Conservation (phyloP, 495 filamentous ascomycete species). For the Aspergillus indologenus region DNA sequence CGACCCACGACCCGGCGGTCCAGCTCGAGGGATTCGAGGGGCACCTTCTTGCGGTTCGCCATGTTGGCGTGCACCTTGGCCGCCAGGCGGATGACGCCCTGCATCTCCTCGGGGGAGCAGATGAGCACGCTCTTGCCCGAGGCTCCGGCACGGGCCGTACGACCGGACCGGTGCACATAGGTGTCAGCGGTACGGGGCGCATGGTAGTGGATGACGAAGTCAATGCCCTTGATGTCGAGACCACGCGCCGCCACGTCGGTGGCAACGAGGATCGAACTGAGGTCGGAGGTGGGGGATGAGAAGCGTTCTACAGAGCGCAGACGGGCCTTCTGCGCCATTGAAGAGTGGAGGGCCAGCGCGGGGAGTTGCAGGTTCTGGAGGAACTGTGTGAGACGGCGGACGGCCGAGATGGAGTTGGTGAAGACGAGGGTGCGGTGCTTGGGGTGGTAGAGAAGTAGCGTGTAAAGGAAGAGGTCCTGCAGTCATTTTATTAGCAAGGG, state of each 20-base stretch:
- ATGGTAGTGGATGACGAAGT: conserved; percentile 91
- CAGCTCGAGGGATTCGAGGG: conserved; percentile 74
- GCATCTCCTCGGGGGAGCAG: conserved; percentile 87
- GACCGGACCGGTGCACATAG: conserved; percentile 94
- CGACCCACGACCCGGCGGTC: conserved; percentile 75
- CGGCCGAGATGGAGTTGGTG: conserved; percentile 91
- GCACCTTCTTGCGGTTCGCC: conserved; percentile 53
- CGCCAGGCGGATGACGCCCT: conserved; percentile 75
- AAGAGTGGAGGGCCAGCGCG: conserved; percentile 78
- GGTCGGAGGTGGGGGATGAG: conserved; percentile 56
- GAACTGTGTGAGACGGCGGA: conserved; percentile 80
- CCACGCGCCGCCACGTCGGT: conserved; percentile 97
- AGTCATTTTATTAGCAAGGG: not conserved
- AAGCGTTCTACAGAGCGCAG: conserved; percentile 90
- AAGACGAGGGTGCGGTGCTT: conserved; percentile 80
- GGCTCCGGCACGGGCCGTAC: conserved; percentile 80
- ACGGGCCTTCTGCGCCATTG: conserved; percentile 96
- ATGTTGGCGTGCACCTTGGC: conserved; percentile 75
- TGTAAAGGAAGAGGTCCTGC: conserved; percentile 91
- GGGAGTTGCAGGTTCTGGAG: conserved; percentile 79
- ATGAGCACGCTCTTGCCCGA: conserved; percentile 79
- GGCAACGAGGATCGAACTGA: conserved; percentile 75
- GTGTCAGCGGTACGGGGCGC: conserved; percentile 86
- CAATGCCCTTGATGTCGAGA: conserved; percentile 85
- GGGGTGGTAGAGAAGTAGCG: conserved; percentile 78